Evolutionary conservation across 2,329 filamentous ascomycete species (phyloP).

Genomic region (Trichoderma atroviride): DNA sequence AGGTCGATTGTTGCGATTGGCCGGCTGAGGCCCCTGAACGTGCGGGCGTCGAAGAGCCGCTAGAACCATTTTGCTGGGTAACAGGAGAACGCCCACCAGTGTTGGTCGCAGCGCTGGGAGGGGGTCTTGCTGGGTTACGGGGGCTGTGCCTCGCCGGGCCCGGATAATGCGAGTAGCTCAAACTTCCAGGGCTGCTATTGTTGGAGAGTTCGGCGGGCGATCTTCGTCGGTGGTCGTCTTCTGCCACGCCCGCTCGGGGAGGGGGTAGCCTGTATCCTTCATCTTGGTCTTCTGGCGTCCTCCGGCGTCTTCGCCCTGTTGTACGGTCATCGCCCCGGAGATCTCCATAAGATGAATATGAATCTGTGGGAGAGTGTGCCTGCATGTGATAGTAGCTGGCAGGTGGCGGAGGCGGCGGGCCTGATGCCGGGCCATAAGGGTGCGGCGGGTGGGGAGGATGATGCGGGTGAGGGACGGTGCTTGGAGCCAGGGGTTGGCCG

Average conservation of each 20-base stretch:
- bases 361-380: constrained; percentile 49
- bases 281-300: constrained; percentile 45
- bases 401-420: constrained; percentile 37
- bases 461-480: constrained; percentile 33
- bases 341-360: constrained; percentile 46
- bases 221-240: constrained; percentile 54
- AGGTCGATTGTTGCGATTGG: constrained; percentile 33
- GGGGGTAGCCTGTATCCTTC: constrained; percentile 51
- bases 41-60: constrained; percentile 42
- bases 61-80: constrained; percentile 40
- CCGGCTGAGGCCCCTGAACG: constrained; percentile 34
- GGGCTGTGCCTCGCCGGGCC: constrained; percentile 42
- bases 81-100: constrained; percentile 43
- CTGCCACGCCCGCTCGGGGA: constrained; percentile 44
- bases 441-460: constrained; percentile 30
- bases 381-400: constrained; percentile 45
- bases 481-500: constrained; percentile 55
- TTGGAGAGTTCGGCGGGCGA: constrained; percentile 55
- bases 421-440: constrained; percentile 30
- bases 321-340: constrained; percentile 39
- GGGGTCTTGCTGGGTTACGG: constrained; percentile 43
- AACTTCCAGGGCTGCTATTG: constrained; percentile 50
- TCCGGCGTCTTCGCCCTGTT: constrained; percentile 40
- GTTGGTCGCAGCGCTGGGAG: constrained; percentile 34
- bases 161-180: constrained; percentile 44